Evolutionary conservation across 768 basidiomycete genomes (phyloP).

Genomic region (Boletus tylopilopsis): DNA sequence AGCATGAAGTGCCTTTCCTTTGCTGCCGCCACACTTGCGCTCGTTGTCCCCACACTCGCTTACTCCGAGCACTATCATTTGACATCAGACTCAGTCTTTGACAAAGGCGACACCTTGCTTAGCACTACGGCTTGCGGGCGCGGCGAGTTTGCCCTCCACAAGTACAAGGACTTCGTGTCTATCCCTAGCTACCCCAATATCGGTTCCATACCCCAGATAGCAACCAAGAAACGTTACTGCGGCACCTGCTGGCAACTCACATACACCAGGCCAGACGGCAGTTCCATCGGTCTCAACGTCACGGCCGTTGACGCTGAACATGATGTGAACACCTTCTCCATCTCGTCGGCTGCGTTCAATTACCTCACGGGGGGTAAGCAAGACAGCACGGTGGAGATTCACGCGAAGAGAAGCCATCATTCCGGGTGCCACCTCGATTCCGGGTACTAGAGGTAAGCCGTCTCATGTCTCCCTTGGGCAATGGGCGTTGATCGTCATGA

Average conservation of each 20-base stretch:
- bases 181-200: slow-evolving; percentile 35
- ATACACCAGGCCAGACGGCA: slow-evolving; percentile 33
- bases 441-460: neutral
- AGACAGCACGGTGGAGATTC: slow-evolving; percentile 17
- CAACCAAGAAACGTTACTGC: slow-evolving; percentile 50
- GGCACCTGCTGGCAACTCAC: slow-evolving; percentile 59
- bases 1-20: slow-evolving; percentile 5
- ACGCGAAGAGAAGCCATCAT: too few species aligned
- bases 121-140: slow-evolving; percentile 46
- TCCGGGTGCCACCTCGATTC: slow-evolving; percentile 12
- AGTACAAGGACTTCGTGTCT: neutral
- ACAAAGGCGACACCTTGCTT: slow-evolving; percentile 39
- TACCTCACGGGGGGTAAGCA: slow-evolving; percentile 32
- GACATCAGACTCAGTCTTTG: slow-evolving; percentile 49
- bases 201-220: slow-evolving; percentile 50
- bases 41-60: slow-evolving; percentile 7
- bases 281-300: slow-evolving; percentile 40
- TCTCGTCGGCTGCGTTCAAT: slow-evolving; percentile 35
- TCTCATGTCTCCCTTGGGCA: neutral
- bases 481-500: neutral
- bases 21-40: slow-evolving; percentile 1
- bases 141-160: slow-evolving; percentile 38
- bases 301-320: slow-evolving; percentile 46
- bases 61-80: slow-evolving; percentile 20
- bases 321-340: slow-evolving; percentile 31